Evolutionary conservation across 441 rosid genomes (phyloP).

Genomic region (Manihot esculenta): DNA sequence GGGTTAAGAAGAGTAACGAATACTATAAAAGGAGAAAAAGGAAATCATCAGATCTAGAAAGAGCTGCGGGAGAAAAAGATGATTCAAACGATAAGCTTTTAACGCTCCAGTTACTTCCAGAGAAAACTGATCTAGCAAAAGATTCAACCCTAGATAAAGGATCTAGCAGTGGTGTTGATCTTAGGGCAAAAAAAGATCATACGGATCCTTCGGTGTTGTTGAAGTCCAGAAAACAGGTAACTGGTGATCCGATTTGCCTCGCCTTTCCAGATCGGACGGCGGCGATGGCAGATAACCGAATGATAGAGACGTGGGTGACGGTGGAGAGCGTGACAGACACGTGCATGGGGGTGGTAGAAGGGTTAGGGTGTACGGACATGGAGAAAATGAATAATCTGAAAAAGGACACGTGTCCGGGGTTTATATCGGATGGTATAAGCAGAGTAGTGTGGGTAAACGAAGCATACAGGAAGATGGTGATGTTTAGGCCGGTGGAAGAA

Average conservation of each 20-base stretch:
- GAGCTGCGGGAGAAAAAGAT: not conserved
- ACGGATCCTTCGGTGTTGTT: not conserved
- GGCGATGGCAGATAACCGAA: conserved; percentile 1
- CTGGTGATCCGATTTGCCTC: conserved; percentile 11
- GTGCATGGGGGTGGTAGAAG: conserved; percentile 16
- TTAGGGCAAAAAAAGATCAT: not conserved
- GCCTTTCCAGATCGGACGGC: conserved; percentile 25
- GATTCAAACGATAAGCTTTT: conserved; percentile 9
- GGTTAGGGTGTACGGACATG: conserved; percentile 41
- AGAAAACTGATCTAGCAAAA: conserved; percentile 26
- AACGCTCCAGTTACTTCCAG: conserved; percentile 64
- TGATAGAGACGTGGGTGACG: conserved; percentile 59
- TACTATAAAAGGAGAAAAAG: conserved; percentile 19
- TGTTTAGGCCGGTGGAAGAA: conserved; percentile 26
- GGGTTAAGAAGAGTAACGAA: conserved; percentile 50
- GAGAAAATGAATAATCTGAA: conserved; percentile 41
- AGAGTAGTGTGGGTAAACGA: conserved; percentile 66
- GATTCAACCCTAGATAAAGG: not conserved
- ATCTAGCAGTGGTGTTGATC: conserved; percentile 9
- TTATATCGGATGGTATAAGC: conserved; percentile 47
- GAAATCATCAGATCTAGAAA: conserved; percentile 17
- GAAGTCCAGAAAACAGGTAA: conserved; percentile 11
- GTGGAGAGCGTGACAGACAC: conserved; percentile 55
- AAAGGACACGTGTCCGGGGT: conserved; percentile 63
- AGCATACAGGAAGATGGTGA: conserved; percentile 50